Evolutionary conservation across 2,329 filamentous ascomycete species (phyloP).

Genomic region (Tetracladium maxilliforme): DNA sequence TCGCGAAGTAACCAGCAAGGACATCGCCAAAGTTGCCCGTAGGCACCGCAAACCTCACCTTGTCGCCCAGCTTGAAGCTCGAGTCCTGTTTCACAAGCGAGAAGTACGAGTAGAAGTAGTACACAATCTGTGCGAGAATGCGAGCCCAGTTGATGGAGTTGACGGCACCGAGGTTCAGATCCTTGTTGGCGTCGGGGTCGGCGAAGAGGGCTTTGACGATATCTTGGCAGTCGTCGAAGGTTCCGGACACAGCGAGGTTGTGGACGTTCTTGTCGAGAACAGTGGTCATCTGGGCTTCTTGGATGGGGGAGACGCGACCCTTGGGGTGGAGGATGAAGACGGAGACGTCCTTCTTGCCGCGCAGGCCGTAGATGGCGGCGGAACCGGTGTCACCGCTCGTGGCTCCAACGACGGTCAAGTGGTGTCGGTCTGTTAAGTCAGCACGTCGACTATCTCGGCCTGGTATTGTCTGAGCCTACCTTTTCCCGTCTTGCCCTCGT

Average conservation of each 20-base stretch:
- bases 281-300: slow-evolving; percentile 96
- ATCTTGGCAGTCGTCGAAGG: slow-evolving; percentile 95
- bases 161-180: slow-evolving; percentile 76
- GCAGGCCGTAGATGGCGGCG: slow-evolving; percentile 86
- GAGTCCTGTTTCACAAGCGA: slow-evolving; percentile 48
- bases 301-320: slow-evolving; percentile 79
- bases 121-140: slow-evolving; percentile 91
- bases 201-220: slow-evolving; percentile 89
- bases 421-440: slow-evolving; percentile 43
- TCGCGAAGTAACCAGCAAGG: slow-evolving; percentile 83
- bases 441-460: slow-evolving; percentile 12
- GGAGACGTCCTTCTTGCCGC: slow-evolving; percentile 92
- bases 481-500: slow-evolving; percentile 48
- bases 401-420: slow-evolving; percentile 74
- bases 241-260: slow-evolving; percentile 78
- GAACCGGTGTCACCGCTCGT: slow-evolving; percentile 86
- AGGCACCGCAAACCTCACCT: slow-evolving; percentile 75
- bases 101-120: slow-evolving; percentile 96
- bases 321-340: slow-evolving; percentile 92
- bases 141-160: slow-evolving; percentile 96
- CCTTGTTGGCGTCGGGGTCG: slow-evolving; percentile 70
- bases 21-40: slow-evolving; percentile 97
- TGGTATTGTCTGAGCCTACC: slow-evolving; percentile 22
- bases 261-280: slow-evolving; percentile 83
- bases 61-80: slow-evolving; percentile 47